A percentile compares a stretch with the other conserved stretches of the same genome.
phyloP scores from a whole-genome alignment of 257 asterid genomes.

The Primulina eburnea region DNA sequence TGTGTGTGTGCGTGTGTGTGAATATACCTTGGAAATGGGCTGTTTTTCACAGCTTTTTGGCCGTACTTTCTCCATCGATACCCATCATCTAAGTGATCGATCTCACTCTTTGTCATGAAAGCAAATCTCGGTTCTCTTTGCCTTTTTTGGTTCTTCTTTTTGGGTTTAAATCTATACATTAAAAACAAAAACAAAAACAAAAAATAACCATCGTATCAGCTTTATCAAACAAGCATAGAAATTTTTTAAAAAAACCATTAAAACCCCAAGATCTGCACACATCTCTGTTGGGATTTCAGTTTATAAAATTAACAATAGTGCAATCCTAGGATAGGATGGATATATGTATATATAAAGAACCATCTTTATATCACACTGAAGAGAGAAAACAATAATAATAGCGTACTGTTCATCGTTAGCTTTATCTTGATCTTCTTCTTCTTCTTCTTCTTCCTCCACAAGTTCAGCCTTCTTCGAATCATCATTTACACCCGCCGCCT shows the following conservation, averaged over 20 bases:
- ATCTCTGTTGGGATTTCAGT: too few relatives aligned
- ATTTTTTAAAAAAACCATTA: too few relatives aligned
- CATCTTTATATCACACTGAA: too few relatives aligned
- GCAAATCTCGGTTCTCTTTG: slow-evolving; percentile 70
- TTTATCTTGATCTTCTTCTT: slow-evolving; percentile 22
- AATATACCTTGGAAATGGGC: slow-evolving; percentile 71
- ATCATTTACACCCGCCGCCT: slow-evolving; percentile 32
- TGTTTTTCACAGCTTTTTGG: slow-evolving; percentile 85
- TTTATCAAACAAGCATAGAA: too few relatives aligned
- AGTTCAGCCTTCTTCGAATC: slow-evolving; percentile 18
- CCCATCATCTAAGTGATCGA: slow-evolving; percentile 80
- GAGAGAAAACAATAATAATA: too few relatives aligned
- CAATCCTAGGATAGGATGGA: too few relatives aligned
- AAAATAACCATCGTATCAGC: neutral
- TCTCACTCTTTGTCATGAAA: slow-evolving; percentile 84
- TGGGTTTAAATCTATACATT: slow-evolving; percentile 47
- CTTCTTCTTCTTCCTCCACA: neutral
- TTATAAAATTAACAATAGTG: too few relatives aligned
- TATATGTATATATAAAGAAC: too few relatives aligned
- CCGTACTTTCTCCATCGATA: slow-evolving; percentile 91
- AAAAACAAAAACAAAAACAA: neutral
- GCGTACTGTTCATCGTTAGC: too few relatives aligned
- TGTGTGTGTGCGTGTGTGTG: too few relatives aligned
- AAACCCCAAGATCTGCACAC: too few relatives aligned
- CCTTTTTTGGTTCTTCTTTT: slow-evolving; percentile 52